Evolutionary conservation across 164 flowering plant genomes (phyloP).

Genomic region (Aristolochia contorta): DNA sequence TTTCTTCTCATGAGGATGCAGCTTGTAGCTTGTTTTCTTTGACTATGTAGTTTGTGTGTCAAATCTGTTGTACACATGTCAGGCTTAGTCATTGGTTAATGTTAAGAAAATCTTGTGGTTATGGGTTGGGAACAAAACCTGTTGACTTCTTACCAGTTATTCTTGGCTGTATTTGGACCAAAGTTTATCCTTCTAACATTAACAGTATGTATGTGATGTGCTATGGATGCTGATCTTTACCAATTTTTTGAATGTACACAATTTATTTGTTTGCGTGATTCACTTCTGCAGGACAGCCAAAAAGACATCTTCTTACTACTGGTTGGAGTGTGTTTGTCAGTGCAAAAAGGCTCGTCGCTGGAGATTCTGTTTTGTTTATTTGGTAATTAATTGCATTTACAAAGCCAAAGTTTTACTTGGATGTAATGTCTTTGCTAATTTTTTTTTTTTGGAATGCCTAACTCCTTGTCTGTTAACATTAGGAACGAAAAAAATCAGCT

Average conservation of each 20-base stretch:
- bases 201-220: too few species aligned
- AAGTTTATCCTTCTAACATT: too few species aligned
- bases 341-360: slow-evolving; percentile 80
- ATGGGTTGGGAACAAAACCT: neutral
- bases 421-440: neutral
- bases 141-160: neutral
- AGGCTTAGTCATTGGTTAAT: too few species aligned
- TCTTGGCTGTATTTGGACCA: neutral
- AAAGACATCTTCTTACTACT: slow-evolving; percentile 81
- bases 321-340: slow-evolving; percentile 93
- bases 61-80: too few species aligned
- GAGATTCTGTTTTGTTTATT: slow-evolving; percentile 80
- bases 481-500: slow-evolving; percentile 92
- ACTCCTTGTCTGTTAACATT: neutral
- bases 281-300: slow-evolving; percentile 68
- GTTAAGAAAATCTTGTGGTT: too few species aligned
- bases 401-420: neutral
- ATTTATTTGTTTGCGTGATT: too few species aligned
- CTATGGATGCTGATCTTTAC: too few species aligned
- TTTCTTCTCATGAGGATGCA: too few species aligned
- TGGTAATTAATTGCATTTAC: slow-evolving; percentile 30
- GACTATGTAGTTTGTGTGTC: too few species aligned
- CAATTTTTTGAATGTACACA: too few species aligned
- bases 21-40: too few species aligned
- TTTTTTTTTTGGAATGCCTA: neutral